Evolutionary conservation across 106 monocot genomes (phyloP).

Genomic region (Acorus gramineus): DNA sequence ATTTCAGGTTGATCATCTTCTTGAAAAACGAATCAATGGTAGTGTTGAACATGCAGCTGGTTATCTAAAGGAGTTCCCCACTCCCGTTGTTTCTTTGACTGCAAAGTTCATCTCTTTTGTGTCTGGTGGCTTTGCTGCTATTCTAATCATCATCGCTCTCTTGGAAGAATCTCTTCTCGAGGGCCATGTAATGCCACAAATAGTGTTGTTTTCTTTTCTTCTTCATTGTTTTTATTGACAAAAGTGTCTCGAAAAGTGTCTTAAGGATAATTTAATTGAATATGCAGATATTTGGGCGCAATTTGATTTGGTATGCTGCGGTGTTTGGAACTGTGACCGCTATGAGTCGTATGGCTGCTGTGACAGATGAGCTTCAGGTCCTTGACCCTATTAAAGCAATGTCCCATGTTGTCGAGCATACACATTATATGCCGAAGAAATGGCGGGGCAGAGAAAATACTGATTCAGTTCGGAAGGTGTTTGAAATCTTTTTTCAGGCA

Average conservation of each 20-base stretch:
- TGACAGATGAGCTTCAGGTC: slow-evolving; percentile 82
- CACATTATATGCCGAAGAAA: slow-evolving; percentile 91
- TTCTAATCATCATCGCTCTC: slow-evolving; percentile 85
- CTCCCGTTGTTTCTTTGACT: slow-evolving; percentile 76
- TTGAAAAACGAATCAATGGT: slow-evolving; percentile 73
- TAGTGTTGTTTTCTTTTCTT: neutral
- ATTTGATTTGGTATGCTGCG: slow-evolving; percentile 94
- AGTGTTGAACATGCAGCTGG: slow-evolving; percentile 62
- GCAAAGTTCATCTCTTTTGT: slow-evolving; percentile 94
- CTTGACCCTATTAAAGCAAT: slow-evolving; percentile 79
- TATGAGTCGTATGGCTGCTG: slow-evolving; percentile 51
- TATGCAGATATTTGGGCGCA: slow-evolving; percentile 83
- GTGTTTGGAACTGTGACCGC: slow-evolving; percentile 89
- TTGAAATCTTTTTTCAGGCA: slow-evolving; percentile 96
- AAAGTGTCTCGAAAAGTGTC: neutral
- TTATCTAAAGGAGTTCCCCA: slow-evolving; percentile 94
- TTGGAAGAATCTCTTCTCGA: slow-evolving; percentile 92
- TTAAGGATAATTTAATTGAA: slow-evolving; percentile 5
- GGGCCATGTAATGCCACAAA: slow-evolving; percentile 63
- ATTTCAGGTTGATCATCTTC: slow-evolving; percentile 89
- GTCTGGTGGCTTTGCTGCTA: slow-evolving; percentile 88
- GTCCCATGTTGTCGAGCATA: slow-evolving; percentile 77
- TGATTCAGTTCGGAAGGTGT: slow-evolving; percentile 66
- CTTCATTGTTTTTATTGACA: neutral
- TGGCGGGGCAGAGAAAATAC: slow-evolving; percentile 89